phyloP scores from a whole-genome alignment of 2,329 filamentous ascomycete genomes.

The Pseudogymnoascus sp. region DNA sequence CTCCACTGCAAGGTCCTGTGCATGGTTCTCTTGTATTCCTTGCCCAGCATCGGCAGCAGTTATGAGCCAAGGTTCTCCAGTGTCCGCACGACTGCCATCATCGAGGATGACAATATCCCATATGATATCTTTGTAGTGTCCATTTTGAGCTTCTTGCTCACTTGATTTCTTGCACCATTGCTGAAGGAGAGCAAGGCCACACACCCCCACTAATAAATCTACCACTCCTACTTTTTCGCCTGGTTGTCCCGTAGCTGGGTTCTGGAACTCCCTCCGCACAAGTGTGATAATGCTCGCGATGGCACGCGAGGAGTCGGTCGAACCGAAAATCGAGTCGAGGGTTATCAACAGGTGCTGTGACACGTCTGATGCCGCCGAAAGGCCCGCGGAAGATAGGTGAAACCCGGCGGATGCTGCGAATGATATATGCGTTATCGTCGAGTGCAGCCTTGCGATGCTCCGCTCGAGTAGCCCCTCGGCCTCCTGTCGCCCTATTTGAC shows the following conservation, averaged over 20 bases:
- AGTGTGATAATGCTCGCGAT: slow-evolving; percentile 59
- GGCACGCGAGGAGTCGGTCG: slow-evolving; percentile 59
- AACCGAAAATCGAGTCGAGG: slow-evolving; percentile 57
- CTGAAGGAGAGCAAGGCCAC: slow-evolving; percentile 54
- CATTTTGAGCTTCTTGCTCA: slow-evolving; percentile 40
- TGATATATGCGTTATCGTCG: slow-evolving; percentile 48
- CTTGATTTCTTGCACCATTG: slow-evolving; percentile 44
- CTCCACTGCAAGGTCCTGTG: slow-evolving; percentile 26
- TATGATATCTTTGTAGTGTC: slow-evolving; percentile 47
- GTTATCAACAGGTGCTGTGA: slow-evolving; percentile 50
- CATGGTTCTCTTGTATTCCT: slow-evolving; percentile 30
- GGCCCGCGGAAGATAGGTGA: slow-evolving; percentile 46
- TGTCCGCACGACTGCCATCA: slow-evolving; percentile 49
- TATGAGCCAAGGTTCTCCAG: slow-evolving; percentile 32
- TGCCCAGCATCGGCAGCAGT: slow-evolving; percentile 17
- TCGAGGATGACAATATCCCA: slow-evolving; percentile 60
- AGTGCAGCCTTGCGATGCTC: slow-evolving; percentile 48
- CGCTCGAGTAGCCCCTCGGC: slow-evolving; percentile 49
- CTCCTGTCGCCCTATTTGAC: slow-evolving; percentile 40
- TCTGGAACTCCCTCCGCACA: slow-evolving; percentile 55
- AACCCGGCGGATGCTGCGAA: slow-evolving; percentile 56
- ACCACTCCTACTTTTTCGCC: slow-evolving; percentile 52
- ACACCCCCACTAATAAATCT: slow-evolving; percentile 53
- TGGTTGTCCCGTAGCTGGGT: slow-evolving; percentile 49
- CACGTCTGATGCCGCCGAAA: slow-evolving; percentile 46